Conservation (phyloP, 176 grass and related monocot genomes). For the Aechmea fasciata region DNA sequence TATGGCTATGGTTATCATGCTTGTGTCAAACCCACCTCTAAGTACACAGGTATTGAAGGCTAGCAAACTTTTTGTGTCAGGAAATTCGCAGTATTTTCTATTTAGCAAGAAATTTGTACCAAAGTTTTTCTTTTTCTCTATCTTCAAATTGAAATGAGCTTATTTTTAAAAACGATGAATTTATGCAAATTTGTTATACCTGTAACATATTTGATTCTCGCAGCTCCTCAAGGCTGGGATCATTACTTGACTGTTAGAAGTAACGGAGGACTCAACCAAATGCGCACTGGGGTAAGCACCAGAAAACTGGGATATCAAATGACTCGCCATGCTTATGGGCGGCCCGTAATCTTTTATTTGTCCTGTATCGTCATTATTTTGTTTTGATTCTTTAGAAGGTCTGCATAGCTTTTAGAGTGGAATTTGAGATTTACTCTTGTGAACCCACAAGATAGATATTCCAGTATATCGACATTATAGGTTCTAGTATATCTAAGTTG, state of each 20-base stretch:
- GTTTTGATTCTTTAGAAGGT: too few relatives aligned
- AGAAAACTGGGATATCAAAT: not conserved
- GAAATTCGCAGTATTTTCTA: not conserved
- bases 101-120: slow-evolving; percentile 2
- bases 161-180: slow-evolving; percentile 9
- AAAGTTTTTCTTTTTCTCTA: not conserved
- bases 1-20: slow-evolving; percentile 52
- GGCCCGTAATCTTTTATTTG: too few relatives aligned
- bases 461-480: too few relatives aligned
- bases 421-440: too few relatives aligned
- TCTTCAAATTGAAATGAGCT: not conserved
- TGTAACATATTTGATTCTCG: not conserved
- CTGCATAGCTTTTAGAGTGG: too few relatives aligned
- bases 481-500: too few relatives aligned
- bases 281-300: slow-evolving; percentile 90
- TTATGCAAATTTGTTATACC: slow-evolving; percentile 17
- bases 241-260: slow-evolving; percentile 84
- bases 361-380: too few relatives aligned
- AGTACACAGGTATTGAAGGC: slow-evolving; percentile 53
- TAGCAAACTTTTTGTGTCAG: not conserved
- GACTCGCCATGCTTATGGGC: not conserved
- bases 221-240: slow-evolving; percentile 40
- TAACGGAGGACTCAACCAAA: slow-evolving; percentile 96
- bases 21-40: slow-evolving; percentile 64
- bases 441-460: too few relatives aligned